These are phyloP conservation scores for Fallopia convolvulus DNA, from an alignment of 148 eudicot genomes.

Conservation along the genomic window DNA sequence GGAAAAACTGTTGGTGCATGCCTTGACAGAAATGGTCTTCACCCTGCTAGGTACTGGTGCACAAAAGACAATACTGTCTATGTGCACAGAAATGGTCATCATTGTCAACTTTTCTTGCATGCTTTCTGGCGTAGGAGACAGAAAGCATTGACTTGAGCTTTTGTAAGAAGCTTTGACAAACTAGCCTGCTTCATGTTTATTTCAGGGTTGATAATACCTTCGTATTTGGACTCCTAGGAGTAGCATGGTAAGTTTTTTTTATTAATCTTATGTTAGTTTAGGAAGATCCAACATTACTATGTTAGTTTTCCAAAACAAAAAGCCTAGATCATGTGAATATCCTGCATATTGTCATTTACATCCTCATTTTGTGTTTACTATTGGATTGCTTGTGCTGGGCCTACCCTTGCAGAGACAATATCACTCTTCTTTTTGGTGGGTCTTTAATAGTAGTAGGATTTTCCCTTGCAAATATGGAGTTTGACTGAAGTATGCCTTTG, in stretches of 20 bases:
- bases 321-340: not conserved
- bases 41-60: slow-evolving; percentile 99
- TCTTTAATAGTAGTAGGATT: slow-evolving; percentile 20
- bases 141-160: not conserved
- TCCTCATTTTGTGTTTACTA: not conserved
- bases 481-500: slow-evolving; percentile 33
- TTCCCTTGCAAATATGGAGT: slow-evolving; percentile 9
- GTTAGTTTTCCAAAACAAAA: not conserved
- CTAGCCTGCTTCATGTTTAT: slow-evolving; percentile 10
- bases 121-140: slow-evolving; percentile 7
- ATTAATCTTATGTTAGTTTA: slow-evolving; percentile 5
- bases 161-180: not conserved
- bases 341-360: not conserved
- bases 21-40: slow-evolving; percentile 96
- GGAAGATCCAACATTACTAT: not conserved
- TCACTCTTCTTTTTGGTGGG: slow-evolving; percentile 11
- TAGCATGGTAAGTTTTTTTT: slow-evolving; percentile 70
- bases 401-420: slow-evolving; percentile 5
- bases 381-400: slow-evolving; percentile 1
- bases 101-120: slow-evolving; percentile 10
- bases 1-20: slow-evolving; percentile 99
- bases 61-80: slow-evolving; percentile 89
- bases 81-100: slow-evolving; percentile 45
- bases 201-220: slow-evolving; percentile 8
- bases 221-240: slow-evolving; percentile 77